These are phyloP conservation scores for Exophiala mesophila DNA, from an alignment of 2,329 filamentous ascomycete genomes.

Conservation along the genomic window DNA sequence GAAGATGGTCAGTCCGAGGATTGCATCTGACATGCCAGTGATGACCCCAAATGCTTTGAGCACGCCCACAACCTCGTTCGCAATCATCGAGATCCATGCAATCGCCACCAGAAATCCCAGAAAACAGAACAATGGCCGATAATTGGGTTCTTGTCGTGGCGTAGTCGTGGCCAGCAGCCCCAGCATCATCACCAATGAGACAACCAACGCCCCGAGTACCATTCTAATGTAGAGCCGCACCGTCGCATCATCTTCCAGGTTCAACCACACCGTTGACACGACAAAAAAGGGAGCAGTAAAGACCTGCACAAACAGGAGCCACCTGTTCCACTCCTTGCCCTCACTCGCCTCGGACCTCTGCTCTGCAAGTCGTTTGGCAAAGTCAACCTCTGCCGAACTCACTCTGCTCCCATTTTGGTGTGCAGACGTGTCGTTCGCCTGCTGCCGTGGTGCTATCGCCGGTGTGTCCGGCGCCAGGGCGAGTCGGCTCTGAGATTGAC, in stretches of 20 bases:
- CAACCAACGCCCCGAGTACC: conserved; percentile 60
- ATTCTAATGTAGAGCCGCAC: conserved; percentile 50
- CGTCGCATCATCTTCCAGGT: conserved; percentile 47
- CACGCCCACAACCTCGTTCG: conserved; percentile 90
- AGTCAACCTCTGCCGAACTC: conserved; percentile 34
- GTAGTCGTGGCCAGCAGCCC: conserved; percentile 66
- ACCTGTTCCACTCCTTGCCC: conserved; percentile 72
- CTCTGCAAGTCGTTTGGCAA: conserved; percentile 33
- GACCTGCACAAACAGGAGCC: conserved; percentile 79
- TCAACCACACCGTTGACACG: conserved; percentile 61
- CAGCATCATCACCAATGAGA: conserved; percentile 62
- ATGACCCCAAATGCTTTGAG: conserved; percentile 91
- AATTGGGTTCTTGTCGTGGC: conserved; percentile 61
- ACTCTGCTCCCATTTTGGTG: conserved; percentile 17
- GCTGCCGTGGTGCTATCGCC: conserved; percentile 23
- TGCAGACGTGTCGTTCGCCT: conserved; percentile 4
- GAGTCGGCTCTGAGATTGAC: conserved; percentile 27
- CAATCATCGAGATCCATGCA: conserved; percentile 93
- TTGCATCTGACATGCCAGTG: conserved; percentile 78
- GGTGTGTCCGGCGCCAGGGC: conserved; percentile 37
- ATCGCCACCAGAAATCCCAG: conserved; percentile 87
- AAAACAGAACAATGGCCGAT: conserved; percentile 76
- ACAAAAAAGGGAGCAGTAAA: conserved; percentile 85
- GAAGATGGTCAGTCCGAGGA: conserved; percentile 91
- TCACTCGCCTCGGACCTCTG: conserved; percentile 33